Evolutionary conservation across 2,329 filamentous ascomycete species (phyloP).

Genomic region (Falciphora oryzae): DNA sequence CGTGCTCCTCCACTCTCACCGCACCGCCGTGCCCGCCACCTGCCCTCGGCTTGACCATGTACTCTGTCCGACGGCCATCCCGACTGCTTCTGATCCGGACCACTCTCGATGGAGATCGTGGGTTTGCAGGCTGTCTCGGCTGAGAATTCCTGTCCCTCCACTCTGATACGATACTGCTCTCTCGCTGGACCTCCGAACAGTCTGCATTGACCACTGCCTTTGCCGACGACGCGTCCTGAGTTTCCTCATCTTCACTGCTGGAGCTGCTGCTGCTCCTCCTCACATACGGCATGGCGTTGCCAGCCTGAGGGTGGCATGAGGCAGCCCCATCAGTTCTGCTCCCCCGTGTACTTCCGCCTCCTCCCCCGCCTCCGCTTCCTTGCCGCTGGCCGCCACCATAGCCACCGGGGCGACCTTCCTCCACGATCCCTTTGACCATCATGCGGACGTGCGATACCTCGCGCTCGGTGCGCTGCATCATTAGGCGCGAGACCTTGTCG

Average conservation of each 20-base stretch:
- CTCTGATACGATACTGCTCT: conserved; percentile 10
- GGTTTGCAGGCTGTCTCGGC: not conserved
- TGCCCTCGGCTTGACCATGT: not conserved
- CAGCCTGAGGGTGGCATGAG: no score
- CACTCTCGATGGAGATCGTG: not conserved
- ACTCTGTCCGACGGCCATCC: not conserved
- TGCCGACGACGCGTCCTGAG: not conserved
- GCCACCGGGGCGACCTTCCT: not conserved
- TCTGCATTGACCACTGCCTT: not conserved
- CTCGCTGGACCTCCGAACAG: not conserved
- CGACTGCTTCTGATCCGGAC: not conserved
- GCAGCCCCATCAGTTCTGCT: not conserved
- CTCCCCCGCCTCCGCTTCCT: not conserved
- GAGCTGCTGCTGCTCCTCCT: not conserved
- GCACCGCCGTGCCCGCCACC: no score
- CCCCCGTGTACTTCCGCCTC: not conserved
- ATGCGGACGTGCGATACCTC: conserved; percentile 16
- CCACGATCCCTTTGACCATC: conserved; percentile 15
- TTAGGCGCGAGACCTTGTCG: conserved; percentile 15
- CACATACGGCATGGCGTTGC: not conserved
- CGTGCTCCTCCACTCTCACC: not conserved
- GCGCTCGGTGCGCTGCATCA: conserved; percentile 16
- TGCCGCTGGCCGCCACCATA: not conserved
- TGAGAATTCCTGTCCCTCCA: not conserved
- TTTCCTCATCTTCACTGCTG: not conserved